Conservation (phyloP, 2,329 filamentous ascomycete species). For the Cladophialophora exuberans region DNA sequence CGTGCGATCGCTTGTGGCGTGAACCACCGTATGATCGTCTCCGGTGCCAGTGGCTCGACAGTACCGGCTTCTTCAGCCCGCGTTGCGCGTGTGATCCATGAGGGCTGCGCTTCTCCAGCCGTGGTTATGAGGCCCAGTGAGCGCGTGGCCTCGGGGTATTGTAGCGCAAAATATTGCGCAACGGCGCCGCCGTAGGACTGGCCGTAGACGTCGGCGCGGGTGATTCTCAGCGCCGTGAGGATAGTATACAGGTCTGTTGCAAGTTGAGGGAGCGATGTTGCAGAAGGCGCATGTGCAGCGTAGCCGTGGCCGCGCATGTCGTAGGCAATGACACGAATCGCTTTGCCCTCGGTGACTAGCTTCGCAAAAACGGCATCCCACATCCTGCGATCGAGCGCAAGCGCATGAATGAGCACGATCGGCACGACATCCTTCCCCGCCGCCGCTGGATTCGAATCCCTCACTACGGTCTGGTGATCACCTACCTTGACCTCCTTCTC, state of each 20-base stretch:
- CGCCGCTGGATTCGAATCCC: slow-evolving; percentile 7
- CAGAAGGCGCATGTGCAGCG: slow-evolving; percentile 6
- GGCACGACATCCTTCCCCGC: background rate
- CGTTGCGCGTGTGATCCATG: slow-evolving; percentile 8
- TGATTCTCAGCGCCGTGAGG: slow-evolving; percentile 6
- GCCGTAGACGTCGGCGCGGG: slow-evolving; percentile 13
- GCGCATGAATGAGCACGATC: slow-evolving; percentile 16
- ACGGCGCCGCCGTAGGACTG: slow-evolving; percentile 19
- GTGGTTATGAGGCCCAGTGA: slow-evolving; percentile 14
- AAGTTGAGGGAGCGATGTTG: slow-evolving; percentile 3
- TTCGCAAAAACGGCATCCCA: slow-evolving; percentile 13
- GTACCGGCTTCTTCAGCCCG: slow-evolving; percentile 2
- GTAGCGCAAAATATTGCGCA: slow-evolving; percentile 15
- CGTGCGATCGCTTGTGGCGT: slow-evolving; percentile 13
- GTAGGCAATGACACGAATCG: slow-evolving; percentile 11
- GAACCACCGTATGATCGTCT: slow-evolving; percentile 19
- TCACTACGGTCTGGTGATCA: slow-evolving; percentile 9
- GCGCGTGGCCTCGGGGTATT: slow-evolving; percentile 2
- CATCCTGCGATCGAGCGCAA: slow-evolving; percentile 16
- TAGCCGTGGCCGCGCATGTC: slow-evolving; percentile 16
- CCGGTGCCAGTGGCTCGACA: slow-evolving; percentile 2
- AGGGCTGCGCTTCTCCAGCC: slow-evolving; percentile 7
- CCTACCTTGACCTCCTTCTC: slow-evolving; percentile 5
- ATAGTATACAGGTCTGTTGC: slow-evolving; percentile 6
- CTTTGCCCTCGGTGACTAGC: background rate